phyloP scores from a whole-genome alignment of 140 eudicot genomes.

The Cichorium intybus region DNA sequence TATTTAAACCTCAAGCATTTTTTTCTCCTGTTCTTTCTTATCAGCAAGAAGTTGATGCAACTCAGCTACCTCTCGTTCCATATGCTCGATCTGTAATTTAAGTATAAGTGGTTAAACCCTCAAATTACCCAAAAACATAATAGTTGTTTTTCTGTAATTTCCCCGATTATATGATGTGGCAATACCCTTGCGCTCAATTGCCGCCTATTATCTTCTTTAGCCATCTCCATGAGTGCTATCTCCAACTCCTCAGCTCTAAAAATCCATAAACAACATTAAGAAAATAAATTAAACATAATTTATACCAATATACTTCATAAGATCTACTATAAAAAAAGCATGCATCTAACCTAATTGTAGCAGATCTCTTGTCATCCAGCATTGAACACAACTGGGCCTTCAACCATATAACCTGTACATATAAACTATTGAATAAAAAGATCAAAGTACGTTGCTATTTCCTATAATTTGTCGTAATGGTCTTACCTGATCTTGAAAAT shows the following conservation, averaged over 20 bases:
- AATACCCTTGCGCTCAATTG: constrained; percentile 78
- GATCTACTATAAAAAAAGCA: not conserved
- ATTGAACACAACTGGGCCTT: constrained; percentile 75
- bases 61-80: constrained; percentile 75
- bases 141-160: not conserved
- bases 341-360: constrained; percentile 68
- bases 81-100: constrained; percentile 56
- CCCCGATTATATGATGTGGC: not conserved
- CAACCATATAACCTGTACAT: constrained; percentile 80
- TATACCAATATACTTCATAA: not conserved
- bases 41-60: constrained; percentile 70
- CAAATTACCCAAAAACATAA: not conserved
- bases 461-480: not conserved
- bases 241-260: constrained; percentile 91
- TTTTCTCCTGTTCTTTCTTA: constrained; percentile 74
- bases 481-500: constrained; percentile 84
- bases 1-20: constrained; percentile 76
- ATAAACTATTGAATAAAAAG: constrained; percentile 21
- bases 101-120: not conserved
- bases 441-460: not conserved
- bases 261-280: not conserved
- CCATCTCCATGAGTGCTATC: constrained; percentile 90
- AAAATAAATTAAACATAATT: constrained; percentile 3
- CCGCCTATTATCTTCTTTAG: constrained; percentile 73
- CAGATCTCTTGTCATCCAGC: constrained; percentile 93